phyloP scores from a whole-genome alignment of 2,329 filamentous ascomycete genomes.

The Chrysoporthe cubensis region DNA sequence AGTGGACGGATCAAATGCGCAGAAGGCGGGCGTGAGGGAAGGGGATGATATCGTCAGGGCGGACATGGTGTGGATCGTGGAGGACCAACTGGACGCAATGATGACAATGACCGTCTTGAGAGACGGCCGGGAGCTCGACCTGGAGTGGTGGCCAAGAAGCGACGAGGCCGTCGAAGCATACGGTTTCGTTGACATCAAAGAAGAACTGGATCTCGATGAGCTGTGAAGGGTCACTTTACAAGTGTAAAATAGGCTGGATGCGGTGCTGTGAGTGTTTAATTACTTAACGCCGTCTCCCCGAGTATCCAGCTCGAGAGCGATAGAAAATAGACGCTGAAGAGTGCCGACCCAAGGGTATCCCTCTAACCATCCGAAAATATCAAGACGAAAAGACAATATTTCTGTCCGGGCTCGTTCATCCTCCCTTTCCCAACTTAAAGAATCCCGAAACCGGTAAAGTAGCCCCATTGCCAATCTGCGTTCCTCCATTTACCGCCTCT shows the following conservation, averaged over 20 bases:
- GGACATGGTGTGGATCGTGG: constrained; percentile 21
- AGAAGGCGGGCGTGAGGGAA: constrained; percentile 25
- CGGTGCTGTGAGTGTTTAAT: not conserved
- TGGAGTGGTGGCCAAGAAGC: constrained; percentile 22
- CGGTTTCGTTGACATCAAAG: constrained; percentile 11
- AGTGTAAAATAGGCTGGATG: not conserved
- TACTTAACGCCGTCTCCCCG: not conserved
- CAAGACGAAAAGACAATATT: not conserved
- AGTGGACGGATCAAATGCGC: constrained; percentile 22
- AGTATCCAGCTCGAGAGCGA: constrained; percentile 11
- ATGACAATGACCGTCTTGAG: constrained; percentile 20
- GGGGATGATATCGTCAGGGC: constrained; percentile 23
- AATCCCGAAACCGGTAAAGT: constrained; percentile 12
- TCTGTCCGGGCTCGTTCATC: not conserved
- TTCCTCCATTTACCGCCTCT: constrained; percentile 12
- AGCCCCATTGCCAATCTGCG: constrained; percentile 17
- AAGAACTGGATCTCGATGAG: not conserved
- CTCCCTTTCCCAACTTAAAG: not conserved
- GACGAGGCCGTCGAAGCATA: constrained; percentile 18
- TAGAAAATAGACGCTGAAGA: not conserved
- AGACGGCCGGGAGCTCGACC: not conserved
- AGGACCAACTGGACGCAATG: constrained; percentile 16
- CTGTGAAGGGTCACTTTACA: not conserved
- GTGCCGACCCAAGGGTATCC: not conserved
- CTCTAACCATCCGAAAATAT: not conserved